phyloP scores from a whole-genome alignment of 805 yeast species.

The Saturnispora serradocipensis region DNA sequence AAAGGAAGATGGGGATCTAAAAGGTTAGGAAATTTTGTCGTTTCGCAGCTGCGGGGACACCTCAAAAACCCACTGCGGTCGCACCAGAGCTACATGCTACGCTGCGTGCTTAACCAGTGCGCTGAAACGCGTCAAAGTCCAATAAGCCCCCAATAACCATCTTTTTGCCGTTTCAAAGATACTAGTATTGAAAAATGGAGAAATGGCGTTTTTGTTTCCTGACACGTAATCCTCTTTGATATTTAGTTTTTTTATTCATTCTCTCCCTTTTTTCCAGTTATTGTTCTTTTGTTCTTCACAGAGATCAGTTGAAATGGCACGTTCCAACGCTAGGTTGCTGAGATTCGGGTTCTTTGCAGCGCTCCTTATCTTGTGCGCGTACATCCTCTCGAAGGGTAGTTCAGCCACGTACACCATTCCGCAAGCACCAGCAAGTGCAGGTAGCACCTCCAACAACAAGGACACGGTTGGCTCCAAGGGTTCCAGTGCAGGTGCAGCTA shows the following conservation, averaged over 20 bases:
- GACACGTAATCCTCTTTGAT: not conserved
- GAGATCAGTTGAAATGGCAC: slow-evolving; percentile 26
- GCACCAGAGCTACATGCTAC: not conserved
- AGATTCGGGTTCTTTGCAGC: slow-evolving; percentile 40
- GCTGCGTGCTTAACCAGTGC: not conserved
- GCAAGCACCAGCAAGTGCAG: not conserved
- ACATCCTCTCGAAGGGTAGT: slow-evolving; percentile 39
- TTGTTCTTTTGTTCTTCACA: not conserved
- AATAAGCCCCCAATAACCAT: not conserved
- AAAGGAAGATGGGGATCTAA: not conserved
- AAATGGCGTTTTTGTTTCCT: not conserved
- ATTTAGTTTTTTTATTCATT: not conserved
- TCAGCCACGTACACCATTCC: slow-evolving; percentile 23
- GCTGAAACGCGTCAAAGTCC: not conserved
- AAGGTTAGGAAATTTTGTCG: not conserved
- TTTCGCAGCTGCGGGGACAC: not conserved
- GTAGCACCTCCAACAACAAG: not conserved
- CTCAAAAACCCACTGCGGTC: too few species aligned
- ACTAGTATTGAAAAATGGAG: not conserved
- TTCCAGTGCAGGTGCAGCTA: slow-evolving; percentile 5
- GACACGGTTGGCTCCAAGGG: not conserved
- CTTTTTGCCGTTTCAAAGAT: not conserved
- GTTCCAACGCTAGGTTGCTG: slow-evolving; percentile 39
- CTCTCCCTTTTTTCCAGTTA: not conserved
- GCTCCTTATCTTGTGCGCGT: slow-evolving; percentile 38